Evolutionary conservation across 176 grass and related monocot genomes (phyloP).

Genomic region (Urochloa ruziziensis): DNA sequence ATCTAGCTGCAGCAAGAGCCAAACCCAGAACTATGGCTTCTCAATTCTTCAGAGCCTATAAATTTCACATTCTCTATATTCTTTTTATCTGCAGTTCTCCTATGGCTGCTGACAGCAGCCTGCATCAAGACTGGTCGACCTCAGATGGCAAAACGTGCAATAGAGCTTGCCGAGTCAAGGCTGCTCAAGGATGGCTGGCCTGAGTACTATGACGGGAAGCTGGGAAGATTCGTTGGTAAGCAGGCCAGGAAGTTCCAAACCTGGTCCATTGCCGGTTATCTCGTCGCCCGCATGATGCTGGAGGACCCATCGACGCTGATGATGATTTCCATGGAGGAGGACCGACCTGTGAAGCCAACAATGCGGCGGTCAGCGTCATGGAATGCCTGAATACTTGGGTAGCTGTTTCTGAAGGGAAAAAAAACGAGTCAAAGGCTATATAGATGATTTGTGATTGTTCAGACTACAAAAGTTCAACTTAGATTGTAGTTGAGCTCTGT

Average conservation of each 20-base stretch:
- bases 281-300: conserved; percentile 92
- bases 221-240: conserved; percentile 79
- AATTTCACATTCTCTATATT: neutral
- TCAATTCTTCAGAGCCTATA: neutral
- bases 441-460: neutral
- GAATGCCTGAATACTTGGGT: conserved; percentile 48
- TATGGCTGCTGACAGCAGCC: conserved; percentile 91
- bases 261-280: conserved; percentile 90
- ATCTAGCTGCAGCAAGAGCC: neutral
- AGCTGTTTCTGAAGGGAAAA: neutral
- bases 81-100: conserved; percentile 63
- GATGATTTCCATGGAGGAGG: conserved; percentile 93
- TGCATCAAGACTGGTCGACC: conserved; percentile 91
- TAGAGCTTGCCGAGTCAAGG: conserved; percentile 70
- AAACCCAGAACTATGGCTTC: neutral
- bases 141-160: conserved; percentile 81
- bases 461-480: neutral
- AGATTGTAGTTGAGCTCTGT: conserved; percentile 20
- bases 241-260: conserved; percentile 90
- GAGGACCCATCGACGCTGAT: conserved; percentile 85
- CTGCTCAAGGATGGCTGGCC: conserved; percentile 86
- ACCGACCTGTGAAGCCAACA: conserved; percentile 65
- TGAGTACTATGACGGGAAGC: conserved; percentile 88
- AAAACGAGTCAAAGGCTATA: neutral
- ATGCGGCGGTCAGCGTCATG: conserved; percentile 74